Percentiles rank a stretch among this genome's conserved stretches.
Conservation (phyloP, 495 filamentous ascomycete genomes). For the Tuber melanosporum region DNA sequence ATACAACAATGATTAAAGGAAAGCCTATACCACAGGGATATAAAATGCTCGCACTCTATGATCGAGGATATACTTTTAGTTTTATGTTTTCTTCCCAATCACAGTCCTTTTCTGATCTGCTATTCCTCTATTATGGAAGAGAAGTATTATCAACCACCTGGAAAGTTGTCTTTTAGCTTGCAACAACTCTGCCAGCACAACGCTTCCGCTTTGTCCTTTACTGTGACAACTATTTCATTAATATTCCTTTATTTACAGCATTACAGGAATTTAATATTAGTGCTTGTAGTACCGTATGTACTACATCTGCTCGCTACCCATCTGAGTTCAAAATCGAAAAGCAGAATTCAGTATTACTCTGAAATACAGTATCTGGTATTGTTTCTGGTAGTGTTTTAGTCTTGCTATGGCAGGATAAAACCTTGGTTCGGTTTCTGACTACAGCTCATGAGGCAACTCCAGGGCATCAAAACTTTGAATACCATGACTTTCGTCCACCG, state of each 20-base stretch:
- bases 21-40: too few relatives aligned
- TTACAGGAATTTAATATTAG: background rate
- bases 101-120: constrained; percentile 1
- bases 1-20: too few relatives aligned
- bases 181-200: background rate
- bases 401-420: constrained; percentile 9
- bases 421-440: constrained; percentile 4
- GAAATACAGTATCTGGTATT: constrained; percentile 4
- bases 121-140: constrained; percentile 3
- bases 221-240: constrained; percentile 17
- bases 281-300: background rate
- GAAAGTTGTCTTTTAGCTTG: constrained; percentile 2
- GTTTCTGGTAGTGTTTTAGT: background rate
- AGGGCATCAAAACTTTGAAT: background rate
- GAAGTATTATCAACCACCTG: background rate
- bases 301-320: background rate
- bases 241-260: constrained; percentile 4
- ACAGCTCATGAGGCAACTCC: constrained; percentile 7
- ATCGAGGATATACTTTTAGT: too few relatives aligned
- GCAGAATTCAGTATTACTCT: background rate
- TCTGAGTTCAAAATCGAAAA: constrained; percentile 12
- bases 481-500: constrained; percentile 32
- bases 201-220: background rate
- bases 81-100: background rate
- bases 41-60: too few relatives aligned